These are phyloP conservation scores for Nidula niveotomentosa DNA, from an alignment of 1,284 basidiomycete genomes.

Conservation along the genomic window DNA sequence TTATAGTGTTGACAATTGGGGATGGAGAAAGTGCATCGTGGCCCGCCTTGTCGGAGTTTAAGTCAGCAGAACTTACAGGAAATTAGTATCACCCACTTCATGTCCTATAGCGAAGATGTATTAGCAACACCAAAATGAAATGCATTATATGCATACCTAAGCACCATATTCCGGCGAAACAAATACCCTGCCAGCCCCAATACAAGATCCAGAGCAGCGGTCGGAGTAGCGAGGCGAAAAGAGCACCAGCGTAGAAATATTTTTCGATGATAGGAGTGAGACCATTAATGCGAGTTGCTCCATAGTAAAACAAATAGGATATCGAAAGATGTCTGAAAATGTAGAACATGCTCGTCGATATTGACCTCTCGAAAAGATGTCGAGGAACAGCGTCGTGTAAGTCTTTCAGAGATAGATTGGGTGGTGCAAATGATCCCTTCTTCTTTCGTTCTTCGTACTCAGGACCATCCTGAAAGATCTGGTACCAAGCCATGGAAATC, in stretches of 20 bases:
- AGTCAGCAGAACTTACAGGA: too few species aligned
- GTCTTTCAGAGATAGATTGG: constrained; percentile 41
- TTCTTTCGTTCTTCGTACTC: constrained; percentile 40
- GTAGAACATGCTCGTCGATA: constrained; percentile 32
- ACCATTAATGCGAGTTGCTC: constrained; percentile 48
- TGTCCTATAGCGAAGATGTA: constrained; percentile 23
- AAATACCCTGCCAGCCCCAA: constrained; percentile 57
- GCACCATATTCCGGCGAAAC: constrained; percentile 56
- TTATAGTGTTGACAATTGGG: constrained; percentile 37
- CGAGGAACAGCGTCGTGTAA: constrained; percentile 50
- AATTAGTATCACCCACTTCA: constrained; percentile 18
- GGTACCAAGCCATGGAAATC: too few species aligned
- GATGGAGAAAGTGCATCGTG: constrained; percentile 45
- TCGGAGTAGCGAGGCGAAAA: constrained; percentile 34
- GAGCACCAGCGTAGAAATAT: constrained; percentile 25
- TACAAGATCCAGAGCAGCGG: constrained; percentile 61
- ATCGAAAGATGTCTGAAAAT: constrained; percentile 31
- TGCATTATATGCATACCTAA: constrained; percentile 20
- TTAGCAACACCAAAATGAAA: too few species aligned
- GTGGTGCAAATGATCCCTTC: constrained; percentile 37
- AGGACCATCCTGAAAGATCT: constrained; percentile 24
- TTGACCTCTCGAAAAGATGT: constrained; percentile 57
- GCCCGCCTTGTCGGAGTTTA: constrained; percentile 28
- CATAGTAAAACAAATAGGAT: constrained; percentile 56
- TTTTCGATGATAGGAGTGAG: constrained; percentile 35